phyloP scores from a whole-genome alignment of 2,329 filamentous ascomycete species.

The Biscogniauxia mediterranea region DNA sequence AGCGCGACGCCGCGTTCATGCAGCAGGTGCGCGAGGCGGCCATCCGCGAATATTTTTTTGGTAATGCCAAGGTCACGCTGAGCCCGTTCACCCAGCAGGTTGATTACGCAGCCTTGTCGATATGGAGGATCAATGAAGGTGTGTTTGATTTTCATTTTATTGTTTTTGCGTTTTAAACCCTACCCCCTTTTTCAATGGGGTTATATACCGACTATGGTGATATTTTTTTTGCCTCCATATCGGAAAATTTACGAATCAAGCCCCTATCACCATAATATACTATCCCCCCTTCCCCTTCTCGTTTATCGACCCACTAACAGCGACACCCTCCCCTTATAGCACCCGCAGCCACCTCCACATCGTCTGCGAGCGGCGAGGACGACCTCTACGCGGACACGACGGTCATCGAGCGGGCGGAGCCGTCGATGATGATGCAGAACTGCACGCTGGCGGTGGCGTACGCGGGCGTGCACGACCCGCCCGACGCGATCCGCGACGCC shows the following conservation, averaged over 20 bases:
- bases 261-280: too few species aligned
- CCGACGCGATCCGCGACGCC: slow-evolving; percentile 73
- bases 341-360: slow-evolving; percentile 8
- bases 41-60: slow-evolving; percentile 94
- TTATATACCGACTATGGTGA: too few species aligned
- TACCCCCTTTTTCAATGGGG: too few species aligned
- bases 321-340: not conserved
- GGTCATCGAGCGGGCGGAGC: slow-evolving; percentile 60
- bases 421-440: slow-evolving; percentile 70
- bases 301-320: slow-evolving; percentile 3
- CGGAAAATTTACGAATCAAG: too few species aligned
- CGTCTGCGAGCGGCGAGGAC: slow-evolving; percentile 18
- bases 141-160: slow-evolving; percentile 30
- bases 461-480: slow-evolving; percentile 65
- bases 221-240: too few species aligned
- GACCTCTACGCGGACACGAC: slow-evolving; percentile 28
- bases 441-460: slow-evolving; percentile 83
- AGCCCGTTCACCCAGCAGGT: slow-evolving; percentile 86
- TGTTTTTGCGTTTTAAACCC: not conserved
- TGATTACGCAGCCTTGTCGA: slow-evolving; percentile 69
- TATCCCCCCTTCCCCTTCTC: too few species aligned
- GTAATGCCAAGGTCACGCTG: slow-evolving; percentile 70
- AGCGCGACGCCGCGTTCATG: slow-evolving; percentile 72
- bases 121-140: slow-evolving; percentile 70
- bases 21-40: slow-evolving; percentile 70